Evolutionary conservation across 495 filamentous ascomycete genomes (phyloP), one percentile per base, ranked within the genome.

Genomic region (Pseudevernia furfuracea): DNA sequence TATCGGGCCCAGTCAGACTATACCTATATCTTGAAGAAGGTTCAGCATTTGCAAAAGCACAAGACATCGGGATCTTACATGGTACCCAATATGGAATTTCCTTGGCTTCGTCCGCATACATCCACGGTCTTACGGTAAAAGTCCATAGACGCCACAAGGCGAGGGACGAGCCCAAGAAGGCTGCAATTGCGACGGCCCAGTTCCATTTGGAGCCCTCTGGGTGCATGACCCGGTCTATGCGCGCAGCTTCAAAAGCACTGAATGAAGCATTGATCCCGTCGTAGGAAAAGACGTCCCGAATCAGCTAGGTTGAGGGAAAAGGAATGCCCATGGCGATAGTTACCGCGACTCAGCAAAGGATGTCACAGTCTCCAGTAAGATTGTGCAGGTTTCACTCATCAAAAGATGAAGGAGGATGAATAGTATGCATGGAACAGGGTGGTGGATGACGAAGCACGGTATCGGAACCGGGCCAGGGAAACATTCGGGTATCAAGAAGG

Each of bases 71-170:
- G 21, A 65, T n/a, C 65, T 59, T 21, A 67, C 60, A 53, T 17
- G 72, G 72, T 56, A 74, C 67, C 67, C 69, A 66, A 36, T 74
- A 74, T 10, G 72, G 72, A 21, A 71, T 43, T 59, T 73, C 66
- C 49, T 69, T 72, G 19, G 72, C 70, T n/a, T 73, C 69, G 39
- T 68, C 55, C 28, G 72, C 63, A 52, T 69, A 58, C 32, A 74
- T 58, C 43, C n/a, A 39, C 14, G 70, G 69, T 37, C 63, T 56
- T 41, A 73, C 53, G 32, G 63, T 71, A 57, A 74, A 74, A 25
- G 58, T 68, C 71, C 70, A 73, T 2, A 62, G 21, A 52, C 72
- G 65, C 72, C 72, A 74, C 41, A 44, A 44, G 4, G 41, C 41
- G 19, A 44, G 41, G 41, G 41, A 44, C 41, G 41, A 44, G 41